Conservation (phyloP, 2,329 filamentous ascomycete genomes). For the Colletotrichum noveboracense region DNA sequence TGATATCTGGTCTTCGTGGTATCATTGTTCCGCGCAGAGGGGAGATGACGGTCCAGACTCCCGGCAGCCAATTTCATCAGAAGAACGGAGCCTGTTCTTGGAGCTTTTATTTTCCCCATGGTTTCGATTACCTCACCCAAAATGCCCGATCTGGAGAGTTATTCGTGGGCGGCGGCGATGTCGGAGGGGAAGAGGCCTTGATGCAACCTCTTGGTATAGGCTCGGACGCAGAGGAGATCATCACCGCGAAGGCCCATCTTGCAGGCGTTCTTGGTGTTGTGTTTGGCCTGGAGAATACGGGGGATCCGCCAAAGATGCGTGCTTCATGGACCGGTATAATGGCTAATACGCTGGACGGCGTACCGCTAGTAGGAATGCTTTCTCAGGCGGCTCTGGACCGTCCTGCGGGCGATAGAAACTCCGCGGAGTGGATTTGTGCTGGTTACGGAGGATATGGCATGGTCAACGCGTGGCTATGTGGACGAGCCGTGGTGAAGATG, state of each 20-base stretch:
- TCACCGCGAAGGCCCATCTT: not conserved
- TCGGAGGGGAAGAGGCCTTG: not conserved
- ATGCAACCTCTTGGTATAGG: not conserved
- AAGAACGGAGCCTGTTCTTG: not conserved
- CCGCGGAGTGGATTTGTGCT: conserved; percentile 57
- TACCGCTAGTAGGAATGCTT: not conserved
- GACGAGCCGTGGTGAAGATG: conserved; percentile 61
- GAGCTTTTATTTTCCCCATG: not conserved
- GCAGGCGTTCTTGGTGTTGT: not conserved
- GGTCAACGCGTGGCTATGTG: conserved; percentile 65
- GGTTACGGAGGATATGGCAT: conserved; percentile 72
- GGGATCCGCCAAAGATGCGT: not conserved
- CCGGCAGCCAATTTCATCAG: not conserved
- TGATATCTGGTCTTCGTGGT: not conserved
- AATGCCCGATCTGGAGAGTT: not conserved
- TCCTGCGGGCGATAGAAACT: not conserved
- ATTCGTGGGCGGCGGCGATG: not conserved
- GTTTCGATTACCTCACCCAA: not conserved
- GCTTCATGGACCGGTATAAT: not conserved
- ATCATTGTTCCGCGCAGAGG: not conserved
- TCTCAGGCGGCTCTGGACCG: not conserved
- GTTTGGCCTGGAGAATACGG: not conserved
- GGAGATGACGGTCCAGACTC: not conserved
- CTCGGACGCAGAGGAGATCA: not conserved
- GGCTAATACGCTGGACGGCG: not conserved